These are phyloP conservation scores for Orobanche coerulescens DNA, from an alignment of 257 asterid genomes.

Conservation along the genomic window DNA sequence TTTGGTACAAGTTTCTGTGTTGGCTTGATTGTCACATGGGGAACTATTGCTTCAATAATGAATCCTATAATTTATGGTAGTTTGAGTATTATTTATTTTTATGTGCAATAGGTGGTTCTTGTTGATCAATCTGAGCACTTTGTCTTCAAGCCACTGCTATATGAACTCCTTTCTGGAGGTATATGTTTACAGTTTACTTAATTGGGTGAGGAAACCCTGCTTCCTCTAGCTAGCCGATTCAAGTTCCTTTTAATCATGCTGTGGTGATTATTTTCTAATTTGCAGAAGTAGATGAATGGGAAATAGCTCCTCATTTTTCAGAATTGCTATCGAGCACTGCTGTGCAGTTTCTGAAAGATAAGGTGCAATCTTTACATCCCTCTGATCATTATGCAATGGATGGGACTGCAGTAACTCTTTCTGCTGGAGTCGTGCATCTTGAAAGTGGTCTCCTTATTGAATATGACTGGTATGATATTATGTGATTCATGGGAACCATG, in stretches of 20 bases:
- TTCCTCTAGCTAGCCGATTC: slow-evolving; percentile 10
- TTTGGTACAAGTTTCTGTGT: neutral
- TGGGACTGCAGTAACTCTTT: slow-evolving; percentile 32
- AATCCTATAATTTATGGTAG: neutral
- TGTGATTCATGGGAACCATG: slow-evolving; percentile 16
- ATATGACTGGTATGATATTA: slow-evolving; percentile 75
- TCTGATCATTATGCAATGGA: slow-evolving; percentile 49
- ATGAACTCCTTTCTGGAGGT: slow-evolving; percentile 98
- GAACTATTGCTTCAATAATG: slow-evolving; percentile 4
- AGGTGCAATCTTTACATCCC: slow-evolving; percentile 63
- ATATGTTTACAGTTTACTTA: slow-evolving; percentile 20
- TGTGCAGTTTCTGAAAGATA: slow-evolving; percentile 69
- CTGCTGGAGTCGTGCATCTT: slow-evolving; percentile 77
- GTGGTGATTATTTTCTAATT: slow-evolving; percentile 11
- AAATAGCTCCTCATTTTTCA: slow-evolving; percentile 88
- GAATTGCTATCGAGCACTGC: slow-evolving; percentile 72
- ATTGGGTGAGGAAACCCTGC: slow-evolving; percentile 1
- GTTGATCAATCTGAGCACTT: slow-evolving; percentile 90
- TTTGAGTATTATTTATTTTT: neutral
- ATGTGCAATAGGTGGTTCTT: slow-evolving; percentile 67
- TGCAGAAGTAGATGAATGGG: slow-evolving; percentile 98
- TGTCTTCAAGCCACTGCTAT: slow-evolving; percentile 88
- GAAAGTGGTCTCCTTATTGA: slow-evolving; percentile 78
- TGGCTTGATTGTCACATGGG: slow-evolving; percentile 5
- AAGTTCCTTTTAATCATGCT: neutral